phyloP scores from a whole-genome alignment of 2,329 filamentous ascomycete genomes.

The Byssochlamys sp. region DNA sequence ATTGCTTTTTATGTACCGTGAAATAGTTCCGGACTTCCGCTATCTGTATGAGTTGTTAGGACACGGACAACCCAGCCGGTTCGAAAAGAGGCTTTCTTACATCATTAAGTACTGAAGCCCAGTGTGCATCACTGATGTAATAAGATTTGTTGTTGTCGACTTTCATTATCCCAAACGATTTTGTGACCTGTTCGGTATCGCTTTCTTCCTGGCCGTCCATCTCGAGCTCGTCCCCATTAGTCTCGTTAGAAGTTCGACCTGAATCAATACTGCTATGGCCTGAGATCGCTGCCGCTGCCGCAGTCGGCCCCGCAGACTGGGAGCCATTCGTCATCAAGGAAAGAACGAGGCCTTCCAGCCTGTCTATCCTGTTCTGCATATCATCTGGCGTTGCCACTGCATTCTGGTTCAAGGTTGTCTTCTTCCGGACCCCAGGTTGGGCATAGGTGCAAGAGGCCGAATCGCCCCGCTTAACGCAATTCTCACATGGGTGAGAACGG shows the following conservation, averaged over 20 bases:
- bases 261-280: conserved; percentile 32
- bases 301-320: conserved; percentile 49
- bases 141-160: conserved; percentile 69
- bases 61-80: not conserved
- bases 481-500: conserved; percentile 79
- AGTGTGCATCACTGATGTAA: conserved; percentile 75
- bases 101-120: conserved; percentile 68
- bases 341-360: conserved; percentile 81
- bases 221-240: conserved; percentile 44
- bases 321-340: conserved; percentile 85
- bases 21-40: conserved; percentile 92
- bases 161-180: conserved; percentile 71
- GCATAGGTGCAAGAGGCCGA: conserved; percentile 78
- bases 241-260: conserved; percentile 24
- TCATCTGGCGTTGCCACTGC: conserved; percentile 65
- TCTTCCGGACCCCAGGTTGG: conserved; percentile 57
- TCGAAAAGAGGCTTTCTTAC: conserved; percentile 26
- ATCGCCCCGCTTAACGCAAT: conserved; percentile 82
- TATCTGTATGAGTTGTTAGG: conserved; percentile 45
- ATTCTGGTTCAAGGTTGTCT: conserved; percentile 49
- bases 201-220: conserved; percentile 54
- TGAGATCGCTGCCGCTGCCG: conserved; percentile 51
- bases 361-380: conserved; percentile 97
- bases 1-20: conserved; percentile 71
- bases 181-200: conserved; percentile 60